Evolutionary conservation across 495 filamentous ascomycete genomes (phyloP).

Genomic region (Neurospora hispaniola): DNA sequence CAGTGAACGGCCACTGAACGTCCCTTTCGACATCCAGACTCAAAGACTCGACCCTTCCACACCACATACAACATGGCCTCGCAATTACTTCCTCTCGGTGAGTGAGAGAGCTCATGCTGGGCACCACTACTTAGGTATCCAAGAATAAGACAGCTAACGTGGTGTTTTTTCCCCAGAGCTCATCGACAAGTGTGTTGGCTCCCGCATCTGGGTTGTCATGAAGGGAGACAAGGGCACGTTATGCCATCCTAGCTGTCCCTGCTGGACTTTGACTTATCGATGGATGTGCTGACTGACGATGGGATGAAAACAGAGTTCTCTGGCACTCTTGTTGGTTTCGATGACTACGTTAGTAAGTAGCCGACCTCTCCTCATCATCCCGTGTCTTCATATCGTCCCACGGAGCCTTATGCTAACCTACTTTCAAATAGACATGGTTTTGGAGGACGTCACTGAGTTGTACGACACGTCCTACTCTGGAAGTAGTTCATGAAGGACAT

Average conservation of each 20-base stretch:
- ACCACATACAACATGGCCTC: slow-evolving; percentile 50
- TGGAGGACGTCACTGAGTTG: slow-evolving; percentile 97
- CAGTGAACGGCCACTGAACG: background rate
- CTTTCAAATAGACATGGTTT: slow-evolving; percentile 71
- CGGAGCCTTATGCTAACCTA: background rate
- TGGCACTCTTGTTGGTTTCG: slow-evolving; percentile 86
- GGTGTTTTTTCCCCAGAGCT: slow-evolving; percentile 51
- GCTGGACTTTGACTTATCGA: background rate
- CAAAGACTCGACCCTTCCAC: background rate
- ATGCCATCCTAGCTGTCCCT: background rate
- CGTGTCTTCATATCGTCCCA: background rate
- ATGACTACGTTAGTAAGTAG: slow-evolving; percentile 97
- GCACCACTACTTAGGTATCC: background rate
- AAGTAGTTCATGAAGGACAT: background rate
- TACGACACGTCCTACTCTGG: slow-evolving; percentile 33
- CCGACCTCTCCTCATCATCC: background rate
- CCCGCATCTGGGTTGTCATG: slow-evolving; percentile 98
- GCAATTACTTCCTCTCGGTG: slow-evolving; percentile 71
- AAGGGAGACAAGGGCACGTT: slow-evolving; percentile 88
- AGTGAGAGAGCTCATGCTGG: slow-evolving; percentile 5
- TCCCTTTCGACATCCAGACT: background rate
- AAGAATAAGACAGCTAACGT: slow-evolving; percentile 6
- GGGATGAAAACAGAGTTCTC: slow-evolving; percentile 60
- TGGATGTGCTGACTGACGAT: slow-evolving; percentile 7
- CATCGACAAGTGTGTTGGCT: slow-evolving; percentile 97